Percentiles rank a stretch among this genome's conserved stretches.
phyloP scores from a whole-genome alignment of 2,329 filamentous ascomycete species.

The Aspergillus japonicus region DNA sequence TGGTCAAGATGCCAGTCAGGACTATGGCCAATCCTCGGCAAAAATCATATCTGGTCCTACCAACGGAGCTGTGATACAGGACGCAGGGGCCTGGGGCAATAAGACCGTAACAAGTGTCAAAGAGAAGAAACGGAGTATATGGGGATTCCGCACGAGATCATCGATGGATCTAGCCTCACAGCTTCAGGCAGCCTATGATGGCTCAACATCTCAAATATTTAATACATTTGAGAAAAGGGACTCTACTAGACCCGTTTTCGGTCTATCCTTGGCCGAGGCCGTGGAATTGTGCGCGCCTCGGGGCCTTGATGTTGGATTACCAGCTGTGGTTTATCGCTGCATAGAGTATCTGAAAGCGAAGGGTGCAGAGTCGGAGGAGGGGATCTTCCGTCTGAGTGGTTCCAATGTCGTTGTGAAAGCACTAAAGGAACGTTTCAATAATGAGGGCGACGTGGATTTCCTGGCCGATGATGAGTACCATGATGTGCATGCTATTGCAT shows the following conservation, averaged over 20 bases:
- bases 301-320: slow-evolving; percentile 72
- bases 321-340: slow-evolving; percentile 91
- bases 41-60: slow-evolving; percentile 78
- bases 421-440: slow-evolving; percentile 89
- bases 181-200: slow-evolving; percentile 33
- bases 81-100: slow-evolving; percentile 82
- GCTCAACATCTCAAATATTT: slow-evolving; percentile 50
- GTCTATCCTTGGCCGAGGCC: slow-evolving; percentile 79
- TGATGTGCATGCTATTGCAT: slow-evolving; percentile 94
- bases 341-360: slow-evolving; percentile 88
- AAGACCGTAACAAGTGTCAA: slow-evolving; percentile 65
- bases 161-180: slow-evolving; percentile 62
- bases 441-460: slow-evolving; percentile 85
- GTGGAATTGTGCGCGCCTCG: slow-evolving; percentile 73
- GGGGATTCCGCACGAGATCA: slow-evolving; percentile 65
- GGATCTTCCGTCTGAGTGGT: slow-evolving; percentile 95
- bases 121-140: slow-evolving; percentile 74
- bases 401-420: slow-evolving; percentile 92
- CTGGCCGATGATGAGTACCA: slow-evolving; percentile 76
- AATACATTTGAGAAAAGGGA: slow-evolving; percentile 52
- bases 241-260: slow-evolving; percentile 72
- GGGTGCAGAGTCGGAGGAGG: slow-evolving; percentile 80
- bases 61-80: slow-evolving; percentile 79
- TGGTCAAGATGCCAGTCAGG: slow-evolving; percentile 25
- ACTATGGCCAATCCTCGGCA: slow-evolving; percentile 30